phyloP scores from a whole-genome alignment of 2,329 filamentous ascomycete genomes.

The Trichoderma gracile region DNA sequence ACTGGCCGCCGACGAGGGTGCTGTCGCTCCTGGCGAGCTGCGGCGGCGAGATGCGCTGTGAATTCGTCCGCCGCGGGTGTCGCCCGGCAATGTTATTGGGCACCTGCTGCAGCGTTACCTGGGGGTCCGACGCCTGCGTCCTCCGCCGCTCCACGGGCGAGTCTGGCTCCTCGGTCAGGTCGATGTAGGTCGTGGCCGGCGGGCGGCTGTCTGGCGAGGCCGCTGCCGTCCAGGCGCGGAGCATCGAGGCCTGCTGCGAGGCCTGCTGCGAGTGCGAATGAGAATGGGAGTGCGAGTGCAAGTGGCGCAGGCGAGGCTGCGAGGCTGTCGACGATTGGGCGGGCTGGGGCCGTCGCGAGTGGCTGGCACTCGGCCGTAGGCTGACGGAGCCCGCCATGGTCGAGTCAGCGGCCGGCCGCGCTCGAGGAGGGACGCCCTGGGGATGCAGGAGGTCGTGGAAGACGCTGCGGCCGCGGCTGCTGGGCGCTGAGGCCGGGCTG shows the following conservation, averaged over 20 bases:
- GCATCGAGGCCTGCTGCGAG: not conserved
- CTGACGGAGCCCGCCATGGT: not conserved
- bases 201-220: slow-evolving; percentile 9
- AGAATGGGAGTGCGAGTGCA: not conserved
- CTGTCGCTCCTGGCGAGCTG: slow-evolving; percentile 48
- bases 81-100: slow-evolving; percentile 27
- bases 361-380: not conserved
- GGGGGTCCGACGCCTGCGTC: slow-evolving; percentile 33
- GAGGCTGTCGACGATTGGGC: not conserved
- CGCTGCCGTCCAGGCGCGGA: not conserved
- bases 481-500: slow-evolving; percentile 20
- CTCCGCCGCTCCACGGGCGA: slow-evolving; percentile 44
- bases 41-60: slow-evolving; percentile 44
- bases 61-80: slow-evolving; percentile 47
- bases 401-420: too few species aligned
- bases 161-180: slow-evolving; percentile 54
- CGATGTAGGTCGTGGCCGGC: slow-evolving; percentile 44
- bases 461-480: not conserved
- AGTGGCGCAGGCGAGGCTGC: slow-evolving; percentile 10
- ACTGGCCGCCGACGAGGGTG: slow-evolving; percentile 40
- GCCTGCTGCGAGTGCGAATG: not conserved
- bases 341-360: slow-evolving; percentile 2
- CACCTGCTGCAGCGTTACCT: slow-evolving; percentile 25
- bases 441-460: slow-evolving; percentile 26
- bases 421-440: not conserved